These are phyloP conservation scores for Infundibulicybe gibba DNA, from an alignment of 768 basidiomycete species.

Conservation along the genomic window DNA sequence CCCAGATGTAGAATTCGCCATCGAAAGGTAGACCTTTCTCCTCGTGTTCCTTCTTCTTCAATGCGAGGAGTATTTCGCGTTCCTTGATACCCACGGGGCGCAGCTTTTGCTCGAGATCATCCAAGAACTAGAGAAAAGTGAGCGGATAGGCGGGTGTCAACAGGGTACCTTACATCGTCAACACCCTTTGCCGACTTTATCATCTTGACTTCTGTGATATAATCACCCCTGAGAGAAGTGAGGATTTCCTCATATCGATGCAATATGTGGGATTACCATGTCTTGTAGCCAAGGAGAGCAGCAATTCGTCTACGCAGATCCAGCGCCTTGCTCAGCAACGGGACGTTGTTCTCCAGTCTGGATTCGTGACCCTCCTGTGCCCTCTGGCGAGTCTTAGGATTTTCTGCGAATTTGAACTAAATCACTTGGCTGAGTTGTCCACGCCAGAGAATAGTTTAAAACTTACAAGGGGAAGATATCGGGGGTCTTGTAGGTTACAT, in stretches of 20 bases:
- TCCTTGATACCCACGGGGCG: slow-evolving; percentile 71
- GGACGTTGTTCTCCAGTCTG: slow-evolving; percentile 66
- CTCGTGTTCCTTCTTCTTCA: slow-evolving; percentile 75
- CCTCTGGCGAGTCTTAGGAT: slow-evolving; percentile 60
- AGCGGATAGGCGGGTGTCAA: too few species aligned
- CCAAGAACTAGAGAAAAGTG: slow-evolving; percentile 54
- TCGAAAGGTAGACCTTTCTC: slow-evolving; percentile 60
- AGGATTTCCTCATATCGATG: neutral
- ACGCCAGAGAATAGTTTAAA: neutral
- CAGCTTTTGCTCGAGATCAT: slow-evolving; percentile 71
- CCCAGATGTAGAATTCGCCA: slow-evolving; percentile 78
- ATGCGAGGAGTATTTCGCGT: slow-evolving; percentile 55
- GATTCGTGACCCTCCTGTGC: slow-evolving; percentile 69
- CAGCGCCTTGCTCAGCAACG: slow-evolving; percentile 63
- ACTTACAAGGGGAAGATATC: slow-evolving; percentile 73
- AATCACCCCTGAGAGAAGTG: slow-evolving; percentile 57
- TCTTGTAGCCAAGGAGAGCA: slow-evolving; percentile 64
- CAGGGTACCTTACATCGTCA: slow-evolving; percentile 37
- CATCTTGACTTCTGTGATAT: slow-evolving; percentile 84
- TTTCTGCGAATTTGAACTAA: slow-evolving; percentile 81
- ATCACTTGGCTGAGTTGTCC: neutral
- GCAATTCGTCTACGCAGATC: slow-evolving; percentile 70
- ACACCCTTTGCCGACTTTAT: slow-evolving; percentile 67
- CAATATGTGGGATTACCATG: slow-evolving; percentile 40
- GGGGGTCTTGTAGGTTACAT: slow-evolving; percentile 79